A percentile compares a stretch with the other conserved stretches of the same genome.
Evolutionary conservation across 805 yeast species (phyloP).

Genomic region (Cyberlindnera suaveolens): DNA sequence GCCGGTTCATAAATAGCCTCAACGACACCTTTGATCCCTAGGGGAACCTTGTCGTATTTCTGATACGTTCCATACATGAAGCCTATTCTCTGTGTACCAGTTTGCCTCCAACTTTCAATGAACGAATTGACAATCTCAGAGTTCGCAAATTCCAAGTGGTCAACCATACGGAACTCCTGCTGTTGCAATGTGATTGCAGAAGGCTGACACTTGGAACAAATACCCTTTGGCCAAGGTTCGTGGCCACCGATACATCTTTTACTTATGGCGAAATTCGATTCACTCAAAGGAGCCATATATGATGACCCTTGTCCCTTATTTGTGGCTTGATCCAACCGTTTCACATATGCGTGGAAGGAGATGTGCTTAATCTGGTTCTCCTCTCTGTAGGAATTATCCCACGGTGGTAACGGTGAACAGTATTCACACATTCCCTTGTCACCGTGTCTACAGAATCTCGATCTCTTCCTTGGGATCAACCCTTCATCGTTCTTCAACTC

Average conservation of each 20-base stretch:
- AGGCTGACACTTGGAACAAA: constrained; percentile 96
- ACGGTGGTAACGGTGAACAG: constrained; percentile 93
- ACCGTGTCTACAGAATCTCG: constrained; percentile 75
- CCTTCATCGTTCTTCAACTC: constrained; percentile 63
- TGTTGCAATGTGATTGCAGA: constrained; percentile 88
- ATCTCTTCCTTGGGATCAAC: constrained; percentile 55
- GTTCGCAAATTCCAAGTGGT: constrained; percentile 87
- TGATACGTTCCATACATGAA: constrained; percentile 78
- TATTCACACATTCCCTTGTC: constrained; percentile 97
- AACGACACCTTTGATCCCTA: constrained; percentile 91
- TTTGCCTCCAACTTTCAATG: constrained; percentile 85
- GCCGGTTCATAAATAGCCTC: constrained; percentile 93
- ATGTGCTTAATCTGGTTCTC: constrained; percentile 79
- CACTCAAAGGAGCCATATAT: constrained; percentile 74
- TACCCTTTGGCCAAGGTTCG: constrained; percentile 90
- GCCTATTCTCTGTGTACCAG: constrained; percentile 86
- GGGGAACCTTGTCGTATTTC: constrained; percentile 73
- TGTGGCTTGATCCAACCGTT: constrained; percentile 59
- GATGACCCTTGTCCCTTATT: constrained; percentile 54
- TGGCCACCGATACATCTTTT: constrained; percentile 73
- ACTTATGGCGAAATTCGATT: constrained; percentile 61
- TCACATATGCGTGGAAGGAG: constrained; percentile 79
- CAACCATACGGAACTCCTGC: constrained; percentile 92
- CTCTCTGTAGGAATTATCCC: constrained; percentile 74
- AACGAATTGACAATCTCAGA: constrained; percentile 71